These are phyloP conservation scores for Globisporangium nunn DNA, from an alignment of 352 stramenopile genomes.

Conservation along the genomic window DNA sequence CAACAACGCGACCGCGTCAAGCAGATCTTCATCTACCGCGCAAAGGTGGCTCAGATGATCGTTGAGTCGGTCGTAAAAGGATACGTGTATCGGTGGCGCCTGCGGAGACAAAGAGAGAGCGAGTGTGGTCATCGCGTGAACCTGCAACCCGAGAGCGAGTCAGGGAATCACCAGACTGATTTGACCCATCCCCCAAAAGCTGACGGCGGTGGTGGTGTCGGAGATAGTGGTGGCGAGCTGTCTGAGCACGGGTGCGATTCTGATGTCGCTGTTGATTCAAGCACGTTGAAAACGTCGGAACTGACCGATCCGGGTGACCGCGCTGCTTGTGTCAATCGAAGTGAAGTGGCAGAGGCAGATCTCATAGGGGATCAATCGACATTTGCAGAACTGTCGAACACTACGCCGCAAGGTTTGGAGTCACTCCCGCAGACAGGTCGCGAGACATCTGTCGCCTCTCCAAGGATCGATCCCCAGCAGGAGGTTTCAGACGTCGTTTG, in stretches of 20 bases:
- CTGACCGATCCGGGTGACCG: not conserved
- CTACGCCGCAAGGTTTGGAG: not conserved
- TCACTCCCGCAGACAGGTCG: not conserved
- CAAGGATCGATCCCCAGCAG: not conserved
- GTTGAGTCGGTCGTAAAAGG: constrained; percentile 60
- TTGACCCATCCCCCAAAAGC: too few species aligned
- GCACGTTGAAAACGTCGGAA: not conserved
- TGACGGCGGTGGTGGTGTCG: not conserved
- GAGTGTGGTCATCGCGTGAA: not conserved
- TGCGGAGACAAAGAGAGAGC: constrained; percentile 5
- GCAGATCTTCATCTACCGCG: constrained; percentile 78
- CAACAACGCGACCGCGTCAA: constrained; percentile 78
- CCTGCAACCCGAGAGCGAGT: not conserved
- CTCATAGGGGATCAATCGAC: not conserved
- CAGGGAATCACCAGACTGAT: too few species aligned
- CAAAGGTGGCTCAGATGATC: constrained; percentile 71
- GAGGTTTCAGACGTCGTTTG: not conserved
- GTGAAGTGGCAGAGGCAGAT: too few species aligned
- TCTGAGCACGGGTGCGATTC: not conserved
- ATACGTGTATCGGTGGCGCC: constrained; percentile 39
- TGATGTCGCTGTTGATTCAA: not conserved
- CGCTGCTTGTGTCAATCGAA: not conserved
- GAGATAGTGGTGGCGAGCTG: not conserved
- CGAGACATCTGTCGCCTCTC: not conserved
- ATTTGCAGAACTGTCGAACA: not conserved